Evolutionary conservation across 208 protist species (phyloP).

Genomic region (Angomonas deanei): DNA sequence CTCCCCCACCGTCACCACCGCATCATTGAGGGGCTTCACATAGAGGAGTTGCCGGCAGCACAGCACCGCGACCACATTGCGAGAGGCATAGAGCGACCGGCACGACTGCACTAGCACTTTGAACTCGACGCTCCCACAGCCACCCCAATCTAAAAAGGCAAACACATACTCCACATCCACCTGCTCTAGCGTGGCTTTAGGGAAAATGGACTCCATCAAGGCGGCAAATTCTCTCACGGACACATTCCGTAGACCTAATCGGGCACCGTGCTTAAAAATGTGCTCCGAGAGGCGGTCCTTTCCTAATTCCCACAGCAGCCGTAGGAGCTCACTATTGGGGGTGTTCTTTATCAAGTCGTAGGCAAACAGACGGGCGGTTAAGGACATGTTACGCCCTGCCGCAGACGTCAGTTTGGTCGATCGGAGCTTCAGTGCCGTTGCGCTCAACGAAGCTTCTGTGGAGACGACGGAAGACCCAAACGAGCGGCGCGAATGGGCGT

Average conservation of each 20-base stretch:
- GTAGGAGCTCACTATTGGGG: constrained; percentile 13
- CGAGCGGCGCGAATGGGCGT: neutral
- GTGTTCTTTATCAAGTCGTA: neutral
- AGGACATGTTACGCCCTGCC: neutral
- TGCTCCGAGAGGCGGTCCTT: neutral
- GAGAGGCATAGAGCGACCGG: neutral
- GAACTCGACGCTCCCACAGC: neutral
- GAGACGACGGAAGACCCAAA: neutral
- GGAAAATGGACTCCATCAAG: neutral
- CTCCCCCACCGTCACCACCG: neutral
- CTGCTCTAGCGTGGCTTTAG: neutral
- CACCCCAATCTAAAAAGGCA: constrained; percentile 1
- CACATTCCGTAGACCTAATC: neutral
- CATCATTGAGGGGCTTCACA: neutral
- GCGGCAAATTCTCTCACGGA: neutral
- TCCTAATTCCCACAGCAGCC: neutral
- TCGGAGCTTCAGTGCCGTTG: neutral
- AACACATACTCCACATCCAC: neutral
- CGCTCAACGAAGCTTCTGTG: too few relatives aligned
- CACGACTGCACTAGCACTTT: neutral
- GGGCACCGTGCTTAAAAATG: neutral
- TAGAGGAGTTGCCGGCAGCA: neutral
- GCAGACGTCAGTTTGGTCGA: too few relatives aligned
- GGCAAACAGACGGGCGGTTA: constrained; percentile 2
- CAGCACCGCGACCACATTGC: neutral